Base-by-base conservation (phyloP, 495 filamentous ascomycete genomes). In the Patellaria atrata region DNA sequence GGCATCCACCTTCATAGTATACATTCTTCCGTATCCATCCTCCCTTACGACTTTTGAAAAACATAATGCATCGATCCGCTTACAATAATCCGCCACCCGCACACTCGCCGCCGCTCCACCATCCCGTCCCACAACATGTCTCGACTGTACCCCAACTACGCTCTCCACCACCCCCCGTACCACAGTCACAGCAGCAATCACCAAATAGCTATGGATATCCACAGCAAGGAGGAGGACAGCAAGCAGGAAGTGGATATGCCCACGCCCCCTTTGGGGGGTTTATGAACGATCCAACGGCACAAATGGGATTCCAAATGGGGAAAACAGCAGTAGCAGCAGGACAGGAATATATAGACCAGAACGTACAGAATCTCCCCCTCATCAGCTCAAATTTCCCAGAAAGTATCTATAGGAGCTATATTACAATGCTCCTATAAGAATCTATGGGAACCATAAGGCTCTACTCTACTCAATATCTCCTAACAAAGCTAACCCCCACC, bases 111-210 rank as follows among this genome's bases (percentile, higher is more conserved):
- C 91, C 89, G 26, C 77, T 99, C 41, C 89, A 99, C 61, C 89
- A 99, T 57, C 89, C 89, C 18, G 86, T 96, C 28, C 91, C 91
- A 28, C 91, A 96, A 53, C 91, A 96, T 69, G 86, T 96, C 37
- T 94, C 91, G 45, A 92, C 86, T 31, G 91, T 99, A 30, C 89
- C 89, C n/a, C 86, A 94, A 62, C 79, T 99, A 59, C 79, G 92
- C 62, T 96, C 89, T 35, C 89, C 89, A 22, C 89, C 89, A 21
- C 89, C 83, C 27, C 87, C 80, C 1, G 63, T 65, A 35, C 68
- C 80, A 22, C 83, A 56, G 28, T 41, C 48, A 30, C 44, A 84
- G 55, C 74, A 78, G 28, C 73, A 79, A 35, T 68, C 72, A 32
- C 68, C 71, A 43, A 64, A 73, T 30, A 56, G 59, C 41, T 81